Percentiles rank a stretch among this genome's conserved stretches.
phyloP scores from a whole-genome alignment of 75 land plant species.

The Sequoiadendron giganteum region DNA sequence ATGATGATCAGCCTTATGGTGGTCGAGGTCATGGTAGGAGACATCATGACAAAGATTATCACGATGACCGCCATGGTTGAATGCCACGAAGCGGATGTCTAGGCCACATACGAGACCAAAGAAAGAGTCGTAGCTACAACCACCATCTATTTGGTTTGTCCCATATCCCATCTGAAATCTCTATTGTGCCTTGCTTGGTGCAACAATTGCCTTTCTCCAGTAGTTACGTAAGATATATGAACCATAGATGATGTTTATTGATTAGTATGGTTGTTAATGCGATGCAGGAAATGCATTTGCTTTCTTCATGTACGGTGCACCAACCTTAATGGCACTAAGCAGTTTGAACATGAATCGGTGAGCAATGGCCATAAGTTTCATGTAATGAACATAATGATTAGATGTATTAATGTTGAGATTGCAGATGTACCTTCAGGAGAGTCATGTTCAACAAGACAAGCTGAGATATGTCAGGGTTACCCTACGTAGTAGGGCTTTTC shows the following conservation, averaged over 20 bases:
- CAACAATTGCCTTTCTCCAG: neutral
- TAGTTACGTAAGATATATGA: conserved; percentile 13
- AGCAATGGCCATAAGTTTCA: too few relatives aligned
- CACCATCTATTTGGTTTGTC: neutral
- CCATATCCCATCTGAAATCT: neutral
- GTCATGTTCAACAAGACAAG: conserved; percentile 61
- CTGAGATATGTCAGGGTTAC: conserved; percentile 66
- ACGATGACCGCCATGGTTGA: conserved; percentile 35
- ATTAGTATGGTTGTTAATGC: neutral
- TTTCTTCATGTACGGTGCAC: conserved; percentile 32
- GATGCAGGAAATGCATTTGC: conserved; percentile 51
- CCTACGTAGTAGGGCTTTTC: conserved; percentile 65
- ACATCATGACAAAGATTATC: conserved; percentile 27
- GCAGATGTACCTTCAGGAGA: conserved; percentile 50
- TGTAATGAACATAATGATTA: neutral
- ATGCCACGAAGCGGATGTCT: conserved; percentile 34
- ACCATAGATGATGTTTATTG: neutral
- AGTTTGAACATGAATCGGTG: too few relatives aligned
- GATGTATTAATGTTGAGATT: neutral
- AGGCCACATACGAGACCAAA: conserved; percentile 23
- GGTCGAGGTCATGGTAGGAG: conserved; percentile 24
- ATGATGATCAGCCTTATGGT: conserved; percentile 29
- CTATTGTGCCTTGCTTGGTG: neutral
- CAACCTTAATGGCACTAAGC: neutral
- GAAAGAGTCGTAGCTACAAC: conserved; percentile 32